Evolutionary conservation across 1,284 basidiomycete species (phyloP), one percentile per base, ranked within the genome.

Genomic region (Phellopilus nigrolimitatus): DNA sequence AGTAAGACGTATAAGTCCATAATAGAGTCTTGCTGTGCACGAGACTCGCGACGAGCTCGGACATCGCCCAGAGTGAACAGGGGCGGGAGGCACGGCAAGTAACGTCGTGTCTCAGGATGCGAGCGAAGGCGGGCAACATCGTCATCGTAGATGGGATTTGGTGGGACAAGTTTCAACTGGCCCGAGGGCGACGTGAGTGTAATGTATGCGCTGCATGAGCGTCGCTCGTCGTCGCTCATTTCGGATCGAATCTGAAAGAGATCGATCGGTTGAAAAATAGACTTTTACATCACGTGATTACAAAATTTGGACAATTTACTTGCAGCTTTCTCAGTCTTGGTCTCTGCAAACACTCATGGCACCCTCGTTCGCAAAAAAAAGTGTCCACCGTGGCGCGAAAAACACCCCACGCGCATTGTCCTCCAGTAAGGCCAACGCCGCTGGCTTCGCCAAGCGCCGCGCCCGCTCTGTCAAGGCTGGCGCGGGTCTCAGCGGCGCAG

Each of bases 51-150:
- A 4, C 64, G 63, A 30, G 47, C 57, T 17, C 64, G 60, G 22
- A 64, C 66, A 24, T 74, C 70, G 4, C 70, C 68, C 15, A 31
- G 38, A 0, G 71, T 62, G 48, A 68, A 57, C 4, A 61, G 54
- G 42, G 62, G 60, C 0, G 73, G 72, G 31, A 75, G 57, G 57
- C 67, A 69, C 12, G 64, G 66, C 8, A 74, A 62, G 57, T 70
- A 71, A 49, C 62, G 63, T 2, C 66, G 62, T 8, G 66, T 67
- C 31, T 61, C 60, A 4, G 71, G 68, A 58, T 73, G 67, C 10
- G 64, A 63, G 9, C 73, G 71, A 33, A 73, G 58, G 13, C 57
- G 43, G 9, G 69, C 60, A 1, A 68, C 62, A 0, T 56, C 59
- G 54, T 63, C 65, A 59, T 75, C 73, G 51, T 73, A 66, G 2